Conservation (phyloP, 148 eudicot genomes). For the Agrostemma githago region DNA sequence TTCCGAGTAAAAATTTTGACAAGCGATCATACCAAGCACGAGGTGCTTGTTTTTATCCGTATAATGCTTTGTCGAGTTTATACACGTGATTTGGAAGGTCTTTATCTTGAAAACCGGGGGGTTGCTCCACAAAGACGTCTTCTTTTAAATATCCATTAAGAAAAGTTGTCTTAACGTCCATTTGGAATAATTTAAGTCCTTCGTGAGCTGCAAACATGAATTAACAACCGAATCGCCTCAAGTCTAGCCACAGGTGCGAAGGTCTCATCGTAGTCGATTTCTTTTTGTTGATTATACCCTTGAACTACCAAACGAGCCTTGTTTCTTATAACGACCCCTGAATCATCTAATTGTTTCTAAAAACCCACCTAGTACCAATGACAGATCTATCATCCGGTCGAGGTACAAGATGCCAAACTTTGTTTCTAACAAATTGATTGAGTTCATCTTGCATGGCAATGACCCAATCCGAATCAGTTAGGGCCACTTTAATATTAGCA, state of each 20-base stretch:
- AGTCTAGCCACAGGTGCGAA: neutral
- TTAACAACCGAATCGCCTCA: neutral
- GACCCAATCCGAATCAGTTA: neutral
- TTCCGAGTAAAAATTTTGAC: too few species aligned
- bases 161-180: neutral
- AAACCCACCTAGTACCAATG: neutral
- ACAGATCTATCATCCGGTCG: neutral
- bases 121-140: too few species aligned
- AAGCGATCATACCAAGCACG: neutral
- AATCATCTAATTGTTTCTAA: neutral
- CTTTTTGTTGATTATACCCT: neutral
- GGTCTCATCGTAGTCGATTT: neutral
- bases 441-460: neutral
- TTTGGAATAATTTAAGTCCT: neutral
- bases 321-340: neutral
- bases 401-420: neutral
- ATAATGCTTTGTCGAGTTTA: slow-evolving; percentile 6
- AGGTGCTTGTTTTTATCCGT: slow-evolving; percentile 5
- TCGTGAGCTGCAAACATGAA: neutral
- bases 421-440: neutral
- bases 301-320: neutral
- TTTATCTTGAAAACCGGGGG: too few species aligned
- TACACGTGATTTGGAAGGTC: neutral
- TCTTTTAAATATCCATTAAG: too few species aligned
- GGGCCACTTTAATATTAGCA: neutral